Conservation (phyloP, 805 yeast genomes). For the Metschnikowia dekortorum region DNA sequence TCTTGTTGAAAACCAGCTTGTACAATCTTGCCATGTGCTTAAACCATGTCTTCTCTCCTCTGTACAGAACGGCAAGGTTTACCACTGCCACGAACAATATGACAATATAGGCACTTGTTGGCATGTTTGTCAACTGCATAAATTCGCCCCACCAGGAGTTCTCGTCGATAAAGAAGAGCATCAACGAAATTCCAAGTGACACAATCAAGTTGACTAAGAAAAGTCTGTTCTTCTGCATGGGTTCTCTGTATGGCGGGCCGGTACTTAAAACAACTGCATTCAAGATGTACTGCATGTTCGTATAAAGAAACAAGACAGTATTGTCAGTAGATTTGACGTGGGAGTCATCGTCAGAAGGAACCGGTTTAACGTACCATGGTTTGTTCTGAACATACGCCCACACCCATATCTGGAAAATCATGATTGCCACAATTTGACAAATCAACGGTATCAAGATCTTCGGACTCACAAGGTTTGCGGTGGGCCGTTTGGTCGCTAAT, state of each 20-base stretch:
- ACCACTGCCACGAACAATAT: conserved; percentile 43
- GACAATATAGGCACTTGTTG: conserved; percentile 45
- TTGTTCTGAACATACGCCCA: conserved; percentile 59
- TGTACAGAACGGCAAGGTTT: conserved; percentile 47
- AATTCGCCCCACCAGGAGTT: conserved; percentile 55
- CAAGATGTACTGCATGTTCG: conserved; percentile 86
- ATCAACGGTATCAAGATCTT: conserved; percentile 79
- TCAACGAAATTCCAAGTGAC: conserved; percentile 47
- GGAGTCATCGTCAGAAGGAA: conserved; percentile 69
- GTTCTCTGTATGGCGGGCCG: conserved; percentile 91
- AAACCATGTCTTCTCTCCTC: conserved; percentile 45
- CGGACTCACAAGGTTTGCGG: conserved; percentile 88
- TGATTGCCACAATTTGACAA: conserved; percentile 65
- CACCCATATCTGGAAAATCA: conserved; percentile 59
- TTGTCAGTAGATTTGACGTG: conserved; percentile 86
- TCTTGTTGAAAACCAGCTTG: conserved; percentile 29
- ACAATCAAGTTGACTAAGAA: conserved; percentile 58
- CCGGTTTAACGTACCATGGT: conserved; percentile 76
- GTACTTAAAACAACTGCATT: conserved; percentile 79
- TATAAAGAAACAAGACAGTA: conserved; percentile 72
- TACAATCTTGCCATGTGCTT: conserved; percentile 34
- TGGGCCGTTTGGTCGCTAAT: conserved; percentile 74
- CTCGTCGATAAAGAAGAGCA: conserved; percentile 52
- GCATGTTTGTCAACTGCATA: conserved; percentile 70
- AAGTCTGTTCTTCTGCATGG: conserved; percentile 61